These are phyloP conservation scores for Gossypium davidsonii DNA, from an alignment of 441 rosid genomes.

Conservation along the genomic window DNA sequence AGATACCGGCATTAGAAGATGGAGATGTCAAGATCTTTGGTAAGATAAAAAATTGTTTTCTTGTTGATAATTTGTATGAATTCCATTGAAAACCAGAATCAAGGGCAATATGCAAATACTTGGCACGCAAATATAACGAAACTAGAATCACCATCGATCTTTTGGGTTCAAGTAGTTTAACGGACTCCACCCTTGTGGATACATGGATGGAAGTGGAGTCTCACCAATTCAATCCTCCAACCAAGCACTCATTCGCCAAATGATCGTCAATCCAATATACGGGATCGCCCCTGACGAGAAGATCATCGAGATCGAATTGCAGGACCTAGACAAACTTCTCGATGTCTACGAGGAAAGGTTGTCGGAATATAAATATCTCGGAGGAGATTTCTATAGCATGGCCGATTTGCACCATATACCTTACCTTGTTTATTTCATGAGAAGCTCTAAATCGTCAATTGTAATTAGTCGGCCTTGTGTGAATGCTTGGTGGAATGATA, in stretches of 20 bases:
- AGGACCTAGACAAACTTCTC: conserved; percentile 18
- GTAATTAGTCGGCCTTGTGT: conserved; percentile 17
- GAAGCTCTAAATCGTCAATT: background rate
- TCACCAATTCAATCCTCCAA: conserved; percentile 16
- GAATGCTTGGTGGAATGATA: conserved; percentile 19
- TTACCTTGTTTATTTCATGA: conserved; percentile 17
- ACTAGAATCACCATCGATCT: conserved; percentile 16
- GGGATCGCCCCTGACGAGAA: conserved; percentile 11
- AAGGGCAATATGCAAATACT: conserved; percentile 22
- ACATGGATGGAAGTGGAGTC: conserved; percentile 27
- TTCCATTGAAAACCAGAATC: conserved; percentile 15
- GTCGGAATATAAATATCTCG: conserved; percentile 19
- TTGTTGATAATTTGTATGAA: background rate
- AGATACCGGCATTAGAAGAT: conserved; percentile 19
- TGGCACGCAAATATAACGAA: conserved; percentile 9
- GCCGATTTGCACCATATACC: conserved; percentile 24
- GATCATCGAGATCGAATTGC: conserved; percentile 12
- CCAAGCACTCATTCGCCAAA: background rate
- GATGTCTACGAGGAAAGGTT: conserved; percentile 25
- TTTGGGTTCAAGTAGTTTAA: background rate
- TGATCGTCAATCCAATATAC: background rate
- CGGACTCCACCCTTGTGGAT: conserved; percentile 7
- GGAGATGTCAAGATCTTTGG: conserved; percentile 18
- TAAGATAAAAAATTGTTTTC: background rate
- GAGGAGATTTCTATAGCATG: conserved; percentile 16